Percentiles rank a stretch among this genome's conserved stretches.
These are phyloP conservation scores for Gnomoniopsis sp. DNA, from an alignment of 2,329 filamentous ascomycete genomes.

Conservation along the genomic window DNA sequence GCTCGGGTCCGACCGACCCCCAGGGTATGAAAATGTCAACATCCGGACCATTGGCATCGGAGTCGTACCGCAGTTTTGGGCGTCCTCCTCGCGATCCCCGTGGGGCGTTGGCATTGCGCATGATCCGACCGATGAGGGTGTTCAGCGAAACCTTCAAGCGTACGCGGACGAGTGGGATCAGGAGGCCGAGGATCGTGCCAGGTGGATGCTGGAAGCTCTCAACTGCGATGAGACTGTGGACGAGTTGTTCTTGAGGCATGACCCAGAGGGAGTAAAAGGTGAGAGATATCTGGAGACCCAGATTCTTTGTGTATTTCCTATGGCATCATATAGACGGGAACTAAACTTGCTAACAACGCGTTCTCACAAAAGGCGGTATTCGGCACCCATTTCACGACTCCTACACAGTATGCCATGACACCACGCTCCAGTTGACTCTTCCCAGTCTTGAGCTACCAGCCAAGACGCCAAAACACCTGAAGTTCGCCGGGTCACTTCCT, in stretches of 20 bases:
- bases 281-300: background rate
- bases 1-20: background rate
- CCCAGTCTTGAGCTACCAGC: constrained; percentile 14
- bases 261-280: background rate
- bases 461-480: constrained; percentile 3
- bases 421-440: constrained; percentile 10
- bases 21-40: background rate
- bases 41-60: constrained; percentile 7
- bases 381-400: constrained; percentile 6
- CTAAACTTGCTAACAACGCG: background rate
- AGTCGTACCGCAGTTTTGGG: constrained; percentile 11
- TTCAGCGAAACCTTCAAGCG: background rate
- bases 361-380: background rate
- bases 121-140: constrained; percentile 3
- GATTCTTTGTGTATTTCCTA: too few species aligned
- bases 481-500: constrained; percentile 25
- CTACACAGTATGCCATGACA: constrained; percentile 14
- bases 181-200: constrained; percentile 8
- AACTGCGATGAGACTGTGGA: constrained; percentile 10
- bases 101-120: constrained; percentile 7
- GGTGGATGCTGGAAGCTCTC: constrained; percentile 10
- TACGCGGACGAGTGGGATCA: constrained; percentile 5
- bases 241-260: constrained; percentile 2
- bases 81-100: constrained; percentile 4
- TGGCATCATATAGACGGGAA: too few species aligned